phyloP scores from a whole-genome alignment of 345 rosid species.

The Corchorus capsularis region DNA sequence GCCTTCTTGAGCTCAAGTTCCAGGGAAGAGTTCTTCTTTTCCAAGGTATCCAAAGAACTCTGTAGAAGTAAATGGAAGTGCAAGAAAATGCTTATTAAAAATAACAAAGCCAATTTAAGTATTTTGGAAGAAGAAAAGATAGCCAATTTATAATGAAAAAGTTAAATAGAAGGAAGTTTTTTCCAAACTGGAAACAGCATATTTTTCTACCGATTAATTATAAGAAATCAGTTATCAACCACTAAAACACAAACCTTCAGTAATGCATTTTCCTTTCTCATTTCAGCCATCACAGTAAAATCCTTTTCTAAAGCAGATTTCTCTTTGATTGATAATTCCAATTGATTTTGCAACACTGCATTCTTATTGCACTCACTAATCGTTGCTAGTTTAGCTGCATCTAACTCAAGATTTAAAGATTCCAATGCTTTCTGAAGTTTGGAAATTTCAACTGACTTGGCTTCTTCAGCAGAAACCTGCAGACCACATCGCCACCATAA shows the following conservation, averaged over 20 bases:
- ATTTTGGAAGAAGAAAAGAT: neutral
- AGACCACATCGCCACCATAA: slow-evolving; percentile 22
- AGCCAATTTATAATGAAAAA: neutral
- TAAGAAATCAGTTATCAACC: slow-evolving; percentile 2
- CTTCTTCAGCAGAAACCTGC: slow-evolving; percentile 85
- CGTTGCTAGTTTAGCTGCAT: slow-evolving; percentile 88
- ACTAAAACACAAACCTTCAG: slow-evolving; percentile 60
- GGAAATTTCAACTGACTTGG: slow-evolving; percentile 67
- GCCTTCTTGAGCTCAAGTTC: slow-evolving; percentile 72
- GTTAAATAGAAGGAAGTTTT: neutral
- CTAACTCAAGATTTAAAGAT: slow-evolving; percentile 81
- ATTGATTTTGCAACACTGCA: slow-evolving; percentile 78
- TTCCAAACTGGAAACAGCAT: slow-evolving; percentile 1
- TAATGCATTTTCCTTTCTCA: slow-evolving; percentile 66
- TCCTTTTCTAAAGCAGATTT: slow-evolving; percentile 79
- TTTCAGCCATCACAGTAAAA: slow-evolving; percentile 56
- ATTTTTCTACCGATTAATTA: neutral
- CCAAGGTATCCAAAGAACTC: slow-evolving; percentile 64
- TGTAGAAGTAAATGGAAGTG: slow-evolving; percentile 25
- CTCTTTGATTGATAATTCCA: slow-evolving; percentile 70
- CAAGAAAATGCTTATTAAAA: neutral
- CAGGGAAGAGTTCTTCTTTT: slow-evolving; percentile 66
- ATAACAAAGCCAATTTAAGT: neutral
- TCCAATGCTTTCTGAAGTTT: slow-evolving; percentile 74
- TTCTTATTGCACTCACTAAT: slow-evolving; percentile 89